A percentile compares a stretch with the other conserved stretches of the same genome.
phyloP scores from a whole-genome alignment of 1,139 yeast genomes.

The Debaryomycetaceae sp. region DNA sequence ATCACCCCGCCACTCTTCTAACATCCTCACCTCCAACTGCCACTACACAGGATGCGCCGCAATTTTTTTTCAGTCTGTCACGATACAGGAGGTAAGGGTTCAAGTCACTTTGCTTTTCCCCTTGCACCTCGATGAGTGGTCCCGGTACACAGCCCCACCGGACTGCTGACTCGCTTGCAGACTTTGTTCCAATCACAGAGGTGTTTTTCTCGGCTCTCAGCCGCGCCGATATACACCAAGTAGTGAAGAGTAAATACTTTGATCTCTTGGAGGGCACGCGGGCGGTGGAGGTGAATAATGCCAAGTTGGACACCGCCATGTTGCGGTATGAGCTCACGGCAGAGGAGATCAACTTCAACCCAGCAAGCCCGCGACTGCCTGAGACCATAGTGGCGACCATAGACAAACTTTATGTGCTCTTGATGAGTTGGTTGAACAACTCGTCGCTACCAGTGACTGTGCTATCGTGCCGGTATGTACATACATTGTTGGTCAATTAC shows the following conservation, averaged over 20 bases:
- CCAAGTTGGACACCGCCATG: slow-evolving; percentile 61
- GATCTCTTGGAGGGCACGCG: slow-evolving; percentile 70
- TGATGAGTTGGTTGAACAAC: slow-evolving; percentile 60
- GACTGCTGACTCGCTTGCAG: no score
- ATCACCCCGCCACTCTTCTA: no score
- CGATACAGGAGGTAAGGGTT: no score
- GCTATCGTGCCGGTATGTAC: slow-evolving; percentile 62
- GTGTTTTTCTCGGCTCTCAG: slow-evolving; percentile 28
- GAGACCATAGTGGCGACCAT: slow-evolving; percentile 42
- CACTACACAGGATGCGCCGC: no score
- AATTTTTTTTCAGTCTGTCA: no score
- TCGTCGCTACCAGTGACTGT: slow-evolving; percentile 61
- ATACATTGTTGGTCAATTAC: slow-evolving; percentile 45
- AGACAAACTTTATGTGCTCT: slow-evolving; percentile 39
- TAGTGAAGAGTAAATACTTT: slow-evolving; percentile 51
- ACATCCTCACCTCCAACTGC: no score
- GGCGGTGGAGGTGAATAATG: slow-evolving; percentile 62
- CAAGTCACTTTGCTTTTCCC: no score
- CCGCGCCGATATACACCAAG: slow-evolving; percentile 31
- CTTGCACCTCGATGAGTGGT: no score
- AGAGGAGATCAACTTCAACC: slow-evolving; percentile 39
- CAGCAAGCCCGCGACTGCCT: slow-evolving; percentile 26
- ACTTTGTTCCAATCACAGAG: slow-evolving; percentile 42
- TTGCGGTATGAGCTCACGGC: slow-evolving; percentile 29
- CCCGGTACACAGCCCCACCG: no score